These are phyloP conservation scores for Gaillardinia entomophila DNA, from an alignment of 805 yeast species.

Conservation along the genomic window DNA sequence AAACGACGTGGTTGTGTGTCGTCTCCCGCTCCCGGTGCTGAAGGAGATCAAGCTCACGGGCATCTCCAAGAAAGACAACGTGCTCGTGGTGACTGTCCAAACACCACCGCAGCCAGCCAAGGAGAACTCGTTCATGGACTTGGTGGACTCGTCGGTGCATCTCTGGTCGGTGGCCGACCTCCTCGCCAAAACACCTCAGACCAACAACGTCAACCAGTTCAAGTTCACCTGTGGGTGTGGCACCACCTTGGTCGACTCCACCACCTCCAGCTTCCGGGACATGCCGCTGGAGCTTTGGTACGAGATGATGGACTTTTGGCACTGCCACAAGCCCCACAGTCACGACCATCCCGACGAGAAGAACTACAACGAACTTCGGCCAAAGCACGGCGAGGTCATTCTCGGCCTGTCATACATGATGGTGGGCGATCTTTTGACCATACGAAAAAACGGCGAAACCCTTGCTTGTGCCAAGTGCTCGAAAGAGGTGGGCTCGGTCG, in stretches of 20 bases:
- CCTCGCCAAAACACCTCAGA: constrained; percentile 24
- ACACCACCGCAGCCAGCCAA: neutral
- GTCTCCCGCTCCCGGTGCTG: neutral
- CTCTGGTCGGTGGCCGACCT: constrained; percentile 44
- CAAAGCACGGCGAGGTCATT: neutral
- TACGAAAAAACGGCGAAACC: no score
- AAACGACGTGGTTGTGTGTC: neutral
- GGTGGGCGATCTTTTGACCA: neutral
- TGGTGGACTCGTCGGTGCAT: neutral
- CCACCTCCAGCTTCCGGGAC: constrained; percentile 37
- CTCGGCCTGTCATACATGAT: neutral
- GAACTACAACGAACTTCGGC: constrained; percentile 10
- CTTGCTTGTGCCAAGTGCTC: no score
- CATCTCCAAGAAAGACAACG: neutral
- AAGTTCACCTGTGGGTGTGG: constrained; percentile 30
- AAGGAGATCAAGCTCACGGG: neutral
- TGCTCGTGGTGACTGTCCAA: neutral
- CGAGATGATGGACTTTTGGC: constrained; percentile 97
- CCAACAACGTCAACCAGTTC: constrained; percentile 17
- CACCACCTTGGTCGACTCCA: constrained; percentile 21
- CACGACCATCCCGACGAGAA: constrained; percentile 14
- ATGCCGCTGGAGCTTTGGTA: constrained; percentile 94
- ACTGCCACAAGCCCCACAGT: constrained; percentile 74
- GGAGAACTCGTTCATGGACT: neutral
- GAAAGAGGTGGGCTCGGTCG: neutral